Evolutionary conservation across 169 alveolate genomes (phyloP), one percentile per base, ranked within the genome.

Genomic region (Plasmodium yoelii): DNA sequence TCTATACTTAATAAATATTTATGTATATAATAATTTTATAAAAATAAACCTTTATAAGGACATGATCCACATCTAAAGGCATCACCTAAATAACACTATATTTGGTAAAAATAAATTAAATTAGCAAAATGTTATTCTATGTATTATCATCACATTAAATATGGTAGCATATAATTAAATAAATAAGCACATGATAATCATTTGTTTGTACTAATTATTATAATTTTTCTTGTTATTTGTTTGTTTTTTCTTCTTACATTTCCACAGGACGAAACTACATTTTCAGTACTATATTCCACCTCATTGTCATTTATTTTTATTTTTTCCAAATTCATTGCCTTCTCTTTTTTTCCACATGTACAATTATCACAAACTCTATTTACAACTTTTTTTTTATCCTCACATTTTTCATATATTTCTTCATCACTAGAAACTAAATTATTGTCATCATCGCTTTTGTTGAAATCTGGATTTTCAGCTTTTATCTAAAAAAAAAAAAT

Each of bases 61-160:
- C 90, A 80, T 12, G 90, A 80, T n/a, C 82, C 90, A 46, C 90
- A 80, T 49, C 90, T 55, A 51, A 80, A 80, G 9, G 90, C 90
- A 18, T 80, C 90, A n/a, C 90, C 90, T 10, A 80, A 39, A 19
- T 80, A 80, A 53, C 90, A 80, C 90, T 80, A 59, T 6, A 61
- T 28, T 24, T 18, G 44, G 18, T 4, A 34, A 34, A 34, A 34
- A 34, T 34, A 34, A 34, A 34, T 34, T 34, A 34, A 34, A 34
- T 34, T 34, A 34, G 7, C 0, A 34, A 34, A 3, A 3, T 34
- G 42, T 34, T 34, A 34, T 34, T 34, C 42, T 34, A 34, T 34
- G 42, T 5, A 34, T 34, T 34, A 34, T n/a, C 5, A 34, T 34
- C 42, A 34, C 6, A 34, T 34, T 34, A 34, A 34, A 34, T 5